Evolutionary conservation across 2,329 filamentous ascomycete species (phyloP), one percentile per base, ranked within the genome.

Genomic region (Colletotrichum sidae): DNA sequence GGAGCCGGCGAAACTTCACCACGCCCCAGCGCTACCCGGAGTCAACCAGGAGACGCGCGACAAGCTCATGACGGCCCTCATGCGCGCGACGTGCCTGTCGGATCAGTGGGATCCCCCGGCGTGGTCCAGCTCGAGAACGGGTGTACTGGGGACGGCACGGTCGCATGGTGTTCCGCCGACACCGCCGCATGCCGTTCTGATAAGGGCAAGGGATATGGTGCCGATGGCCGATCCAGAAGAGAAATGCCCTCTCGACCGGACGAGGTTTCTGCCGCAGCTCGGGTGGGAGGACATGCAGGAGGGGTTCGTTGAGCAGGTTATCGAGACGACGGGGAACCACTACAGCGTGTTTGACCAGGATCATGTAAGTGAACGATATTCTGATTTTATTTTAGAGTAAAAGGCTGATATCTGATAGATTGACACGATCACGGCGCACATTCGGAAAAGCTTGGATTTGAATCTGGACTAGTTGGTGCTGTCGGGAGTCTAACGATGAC

Each of bases 251-350:
- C 50, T 65, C 2, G 61, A 65, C 13, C 25, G 61, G 13, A 65
- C 61, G 0, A 60, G 61, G 13, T 65, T 65, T 7, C 5, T 65
- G 13, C 61, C 61, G 4, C 61, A 65, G 35, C 50, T 65, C 1
- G 61, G 61, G 1, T 65, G 61, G 61, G 61, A 65, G 5, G 61
- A 65, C 4, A 65, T 65, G 61, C 44, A 41, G 4, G 56, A 65
- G 15, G 61, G 61, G 4, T 65, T 65, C 12, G 61, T 65, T 2
- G 56, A 65, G 7, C 44, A 54, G 10, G 56, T 65, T 8, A 44
- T 65, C 11, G 61, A 65, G n/a, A 65, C 61, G 8, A 9, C 50
- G 4, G 61, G 61, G 7, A 65, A 65, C 8, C 61, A 65, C 15
- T 65, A 65, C 39, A 65, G 55, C 15, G 44, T 65, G 2, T 65